phyloP scores from a whole-genome alignment of 805 yeast genomes.

The Kuraishia piskuri region DNA sequence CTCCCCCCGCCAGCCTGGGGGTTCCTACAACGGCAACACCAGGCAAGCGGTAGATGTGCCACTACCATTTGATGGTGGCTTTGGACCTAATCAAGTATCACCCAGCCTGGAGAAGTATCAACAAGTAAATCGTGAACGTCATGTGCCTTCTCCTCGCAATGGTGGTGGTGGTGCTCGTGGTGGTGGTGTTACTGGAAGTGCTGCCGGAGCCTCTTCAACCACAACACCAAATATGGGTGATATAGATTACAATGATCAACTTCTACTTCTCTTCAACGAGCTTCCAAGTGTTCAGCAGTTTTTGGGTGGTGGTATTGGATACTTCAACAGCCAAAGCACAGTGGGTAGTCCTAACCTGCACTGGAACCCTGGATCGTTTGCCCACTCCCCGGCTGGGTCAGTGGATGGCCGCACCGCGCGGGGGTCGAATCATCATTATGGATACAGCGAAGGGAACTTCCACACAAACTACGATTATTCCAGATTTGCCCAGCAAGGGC shows the following conservation, averaged over 20 bases:
- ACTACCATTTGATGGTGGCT: background rate
- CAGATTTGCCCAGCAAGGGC: background rate
- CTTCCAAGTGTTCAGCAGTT: slow-evolving; percentile 12
- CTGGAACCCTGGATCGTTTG: background rate
- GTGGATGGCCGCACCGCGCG: background rate
- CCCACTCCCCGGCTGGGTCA: background rate
- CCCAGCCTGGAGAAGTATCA: background rate
- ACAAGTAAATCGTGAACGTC: background rate
- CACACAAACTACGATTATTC: background rate
- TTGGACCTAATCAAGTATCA: background rate
- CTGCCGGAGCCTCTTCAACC: too few species aligned
- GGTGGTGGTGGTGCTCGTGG: background rate
- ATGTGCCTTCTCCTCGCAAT: background rate
- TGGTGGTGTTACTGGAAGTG: background rate
- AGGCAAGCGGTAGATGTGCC: background rate
- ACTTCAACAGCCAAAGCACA: background rate
- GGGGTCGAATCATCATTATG: background rate
- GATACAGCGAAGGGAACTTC: background rate
- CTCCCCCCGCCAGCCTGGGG: background rate
- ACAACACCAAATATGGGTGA: background rate
- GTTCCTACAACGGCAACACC: background rate
- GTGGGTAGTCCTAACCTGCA: background rate
- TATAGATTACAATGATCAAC: slow-evolving; percentile 8
- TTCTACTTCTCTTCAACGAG: slow-evolving; percentile 11
- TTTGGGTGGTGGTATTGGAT: slow-evolving; percentile 3